Evolutionary conservation across 2,329 filamentous ascomycete genomes (phyloP).

Genomic region (Zalaria obscura): DNA sequence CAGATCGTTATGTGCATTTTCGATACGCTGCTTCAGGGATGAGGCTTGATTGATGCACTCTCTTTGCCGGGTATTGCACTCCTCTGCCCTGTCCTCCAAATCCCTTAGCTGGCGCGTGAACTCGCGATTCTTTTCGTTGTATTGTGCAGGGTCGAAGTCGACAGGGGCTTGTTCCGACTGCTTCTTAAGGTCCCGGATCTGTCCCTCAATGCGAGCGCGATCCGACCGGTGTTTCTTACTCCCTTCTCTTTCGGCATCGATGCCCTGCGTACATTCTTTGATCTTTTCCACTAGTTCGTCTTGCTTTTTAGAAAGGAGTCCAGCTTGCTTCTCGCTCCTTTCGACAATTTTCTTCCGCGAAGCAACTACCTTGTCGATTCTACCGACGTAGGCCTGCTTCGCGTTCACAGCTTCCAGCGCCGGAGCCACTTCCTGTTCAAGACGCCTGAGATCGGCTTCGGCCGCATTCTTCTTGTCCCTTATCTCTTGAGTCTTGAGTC

Average conservation of each 20-base stretch:
- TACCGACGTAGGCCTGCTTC: conserved; percentile 53
- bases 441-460: conserved; percentile 39
- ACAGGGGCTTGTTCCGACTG: conserved; percentile 48
- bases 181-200: conserved; percentile 49
- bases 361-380: conserved; percentile 41
- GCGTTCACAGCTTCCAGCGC: conserved; percentile 51
- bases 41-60: conserved; percentile 15
- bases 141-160: conserved; percentile 54
- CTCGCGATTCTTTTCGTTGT: conserved; percentile 58
- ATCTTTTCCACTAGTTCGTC: conserved; percentile 23
- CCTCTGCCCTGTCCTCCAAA: conserved; percentile 27
- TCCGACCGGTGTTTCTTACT: conserved; percentile 23
- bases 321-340: conserved; percentile 37
- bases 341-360: conserved; percentile 41
- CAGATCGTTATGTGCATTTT: conserved; percentile 35
- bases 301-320: conserved; percentile 20
- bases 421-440: conserved; percentile 52
- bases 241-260: conserved; percentile 25
- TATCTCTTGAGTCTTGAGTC: conserved; percentile 31
- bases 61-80: conserved; percentile 10
- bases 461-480: conserved; percentile 44
- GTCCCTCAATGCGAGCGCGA: conserved; percentile 20
- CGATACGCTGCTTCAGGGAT: conserved; percentile 22
- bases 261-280: conserved; percentile 20
- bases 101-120: conserved; percentile 33